phyloP scores from a whole-genome alignment of 1,284 basidiomycete genomes.

The Anthracocystis panici-leucophaei region DNA sequence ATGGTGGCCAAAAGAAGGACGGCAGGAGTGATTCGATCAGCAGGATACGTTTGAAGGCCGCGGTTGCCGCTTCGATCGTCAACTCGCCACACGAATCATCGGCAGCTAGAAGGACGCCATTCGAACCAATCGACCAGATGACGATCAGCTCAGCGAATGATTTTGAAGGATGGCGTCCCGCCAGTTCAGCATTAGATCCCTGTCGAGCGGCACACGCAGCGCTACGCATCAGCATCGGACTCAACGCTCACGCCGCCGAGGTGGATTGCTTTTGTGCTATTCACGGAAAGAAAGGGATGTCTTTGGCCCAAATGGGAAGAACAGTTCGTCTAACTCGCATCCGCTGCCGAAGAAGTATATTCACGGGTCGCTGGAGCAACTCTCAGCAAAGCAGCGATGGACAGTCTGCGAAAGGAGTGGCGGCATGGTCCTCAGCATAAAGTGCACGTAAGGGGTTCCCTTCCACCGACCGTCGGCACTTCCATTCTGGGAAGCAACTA shows the following conservation, averaged over 20 bases:
- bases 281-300: too few relatives aligned
- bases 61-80: neutral
- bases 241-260: neutral
- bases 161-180: neutral
- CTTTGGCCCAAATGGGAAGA: too few relatives aligned
- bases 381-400: too few relatives aligned
- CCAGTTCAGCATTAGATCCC: neutral
- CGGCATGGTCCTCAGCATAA: neutral
- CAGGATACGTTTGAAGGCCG: too few relatives aligned
- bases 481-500: too few relatives aligned
- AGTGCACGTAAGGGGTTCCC: too few relatives aligned
- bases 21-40: neutral
- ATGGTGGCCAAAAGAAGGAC: neutral
- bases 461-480: too few relatives aligned
- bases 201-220: neutral
- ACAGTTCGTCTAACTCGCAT: too few relatives aligned
- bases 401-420: too few relatives aligned
- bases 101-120: neutral
- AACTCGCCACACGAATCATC: neutral
- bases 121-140: neutral
- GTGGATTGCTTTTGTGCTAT: too few relatives aligned
- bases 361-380: too few relatives aligned
- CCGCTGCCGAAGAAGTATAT: too few relatives aligned
- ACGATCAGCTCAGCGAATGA: neutral
- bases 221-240: neutral